These are phyloP conservation scores for Arachnomyces sp. DNA, from an alignment of 2,329 filamentous ascomycete species.

Conservation along the genomic window DNA sequence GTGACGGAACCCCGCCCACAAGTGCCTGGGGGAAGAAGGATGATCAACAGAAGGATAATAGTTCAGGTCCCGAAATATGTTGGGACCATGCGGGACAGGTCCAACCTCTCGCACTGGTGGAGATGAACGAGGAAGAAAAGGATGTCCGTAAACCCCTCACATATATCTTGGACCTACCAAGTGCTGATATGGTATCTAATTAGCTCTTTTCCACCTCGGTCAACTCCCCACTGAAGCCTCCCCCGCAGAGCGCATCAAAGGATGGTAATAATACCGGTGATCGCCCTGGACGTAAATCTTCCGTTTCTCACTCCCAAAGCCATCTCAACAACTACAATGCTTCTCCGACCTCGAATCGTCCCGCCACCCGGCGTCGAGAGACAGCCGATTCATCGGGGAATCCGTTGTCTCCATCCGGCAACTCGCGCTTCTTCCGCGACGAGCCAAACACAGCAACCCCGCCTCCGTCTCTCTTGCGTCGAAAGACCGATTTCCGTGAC, in stretches of 20 bases:
- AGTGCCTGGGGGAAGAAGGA: constrained; percentile 68
- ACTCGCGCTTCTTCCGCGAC: constrained; percentile 41
- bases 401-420: constrained; percentile 41
- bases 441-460: constrained; percentile 52
- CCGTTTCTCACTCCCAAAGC: constrained; percentile 61
- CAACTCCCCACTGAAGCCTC: constrained; percentile 87
- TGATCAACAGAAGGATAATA: constrained; percentile 65
- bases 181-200: constrained; percentile 15
- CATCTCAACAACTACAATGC: constrained; percentile 58
- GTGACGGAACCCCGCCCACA: constrained; percentile 56
- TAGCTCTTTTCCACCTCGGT: constrained; percentile 79
- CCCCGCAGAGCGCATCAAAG: constrained; percentile 60
- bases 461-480: constrained; percentile 52
- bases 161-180: constrained; percentile 6
- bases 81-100: constrained; percentile 71
- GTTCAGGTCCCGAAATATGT: constrained; percentile 80
- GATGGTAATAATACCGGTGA: constrained; percentile 35
- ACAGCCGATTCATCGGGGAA: constrained; percentile 62
- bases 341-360: constrained; percentile 67
- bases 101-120: constrained; percentile 63
- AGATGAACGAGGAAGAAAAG: constrained; percentile 62
- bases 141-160: constrained; percentile 42
- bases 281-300: constrained; percentile 64
- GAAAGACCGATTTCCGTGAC: constrained; percentile 57
- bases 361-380: constrained; percentile 72